Evolutionary conservation across 768 basidiomycete genomes (phyloP).

Genomic region (Rhizopogon rudus): DNA sequence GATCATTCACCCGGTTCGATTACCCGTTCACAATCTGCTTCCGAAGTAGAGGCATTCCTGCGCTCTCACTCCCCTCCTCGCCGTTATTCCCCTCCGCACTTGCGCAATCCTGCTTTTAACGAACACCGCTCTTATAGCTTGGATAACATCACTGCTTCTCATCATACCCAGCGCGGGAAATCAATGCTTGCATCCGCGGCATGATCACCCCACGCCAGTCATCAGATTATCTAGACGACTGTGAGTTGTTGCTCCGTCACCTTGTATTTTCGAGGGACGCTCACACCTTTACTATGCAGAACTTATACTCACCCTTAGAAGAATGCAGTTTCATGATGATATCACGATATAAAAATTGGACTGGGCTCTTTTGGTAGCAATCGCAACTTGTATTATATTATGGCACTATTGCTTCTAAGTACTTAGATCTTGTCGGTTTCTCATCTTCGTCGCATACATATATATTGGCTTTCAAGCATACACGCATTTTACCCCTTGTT

Average conservation of each 20-base stretch:
- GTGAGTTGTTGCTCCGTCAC: neutral
- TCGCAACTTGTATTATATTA: neutral
- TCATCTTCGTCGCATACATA: neutral
- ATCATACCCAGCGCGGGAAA: slow-evolving; percentile 25
- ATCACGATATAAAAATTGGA: neutral
- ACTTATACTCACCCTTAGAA: neutral
- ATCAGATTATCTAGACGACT: neutral
- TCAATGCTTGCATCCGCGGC: slow-evolving; percentile 12
- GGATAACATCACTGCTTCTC: slow-evolving; percentile 20
- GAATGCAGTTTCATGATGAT: neutral
- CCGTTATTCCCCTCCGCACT: slow-evolving; percentile 15
- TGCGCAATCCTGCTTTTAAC: slow-evolving; percentile 8
- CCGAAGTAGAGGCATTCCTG: slow-evolving; percentile 50
- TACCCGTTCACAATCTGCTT: slow-evolving; percentile 43
- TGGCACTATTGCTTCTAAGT: neutral
- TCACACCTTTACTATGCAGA: neutral
- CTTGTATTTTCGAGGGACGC: neutral
- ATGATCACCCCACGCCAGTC: slow-evolving; percentile 9
- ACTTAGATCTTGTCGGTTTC: neutral
- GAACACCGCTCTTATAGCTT: slow-evolving; percentile 24
- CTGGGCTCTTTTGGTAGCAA: neutral
- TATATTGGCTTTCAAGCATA: neutral
- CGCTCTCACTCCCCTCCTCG: slow-evolving; percentile 27
- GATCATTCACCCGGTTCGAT: slow-evolving; percentile 23
- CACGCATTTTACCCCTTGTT: neutral